Evolutionary conservation across 176 grass and related monocot species (phyloP).

Genomic region (Bolboschoenus planiculmis): DNA sequence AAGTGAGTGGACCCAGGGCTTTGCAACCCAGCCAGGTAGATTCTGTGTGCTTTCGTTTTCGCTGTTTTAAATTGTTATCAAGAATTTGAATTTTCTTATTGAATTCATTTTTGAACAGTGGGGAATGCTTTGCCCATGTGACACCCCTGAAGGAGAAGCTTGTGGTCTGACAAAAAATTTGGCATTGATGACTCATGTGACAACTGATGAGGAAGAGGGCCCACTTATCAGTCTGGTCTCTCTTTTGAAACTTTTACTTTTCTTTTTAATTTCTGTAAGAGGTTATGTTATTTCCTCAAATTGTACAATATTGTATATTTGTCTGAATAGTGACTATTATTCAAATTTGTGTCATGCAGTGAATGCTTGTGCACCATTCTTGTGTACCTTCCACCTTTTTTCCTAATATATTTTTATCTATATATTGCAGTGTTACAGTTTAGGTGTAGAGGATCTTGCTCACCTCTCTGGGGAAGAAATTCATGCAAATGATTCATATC

Average conservation of each 20-base stretch:
- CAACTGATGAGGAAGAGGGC: conserved; percentile 82
- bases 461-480: conserved; percentile 79
- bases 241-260: conserved; percentile 22
- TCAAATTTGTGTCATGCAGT: not conserved
- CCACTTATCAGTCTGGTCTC: conserved; percentile 72
- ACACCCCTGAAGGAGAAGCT: conserved; percentile 98
- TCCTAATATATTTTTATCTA: conserved; percentile 11
- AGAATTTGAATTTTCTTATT: conserved; percentile 14
- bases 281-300: not conserved
- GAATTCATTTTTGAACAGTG: conserved; percentile 52
- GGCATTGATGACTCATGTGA: conserved; percentile 86
- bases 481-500: conserved; percentile 68
- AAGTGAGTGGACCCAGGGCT: conserved; percentile 97
- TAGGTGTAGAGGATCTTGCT: conserved; percentile 77
- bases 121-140: conserved; percentile 99
- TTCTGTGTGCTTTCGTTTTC: not conserved
- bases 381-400: not conserved
- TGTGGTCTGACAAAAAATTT: conserved; percentile 98
- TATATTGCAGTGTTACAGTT: conserved; percentile 61
- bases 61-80: not conserved
- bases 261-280: conserved; percentile 1
- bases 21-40: conserved; percentile 95
- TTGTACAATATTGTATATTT: not conserved
- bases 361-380: not conserved
- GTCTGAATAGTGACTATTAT: conserved; percentile 3